Evolutionary conservation across 78 protist species (phyloP), one percentile per base, ranked within the genome.

Genomic region (Isochrysis galbana): DNA sequence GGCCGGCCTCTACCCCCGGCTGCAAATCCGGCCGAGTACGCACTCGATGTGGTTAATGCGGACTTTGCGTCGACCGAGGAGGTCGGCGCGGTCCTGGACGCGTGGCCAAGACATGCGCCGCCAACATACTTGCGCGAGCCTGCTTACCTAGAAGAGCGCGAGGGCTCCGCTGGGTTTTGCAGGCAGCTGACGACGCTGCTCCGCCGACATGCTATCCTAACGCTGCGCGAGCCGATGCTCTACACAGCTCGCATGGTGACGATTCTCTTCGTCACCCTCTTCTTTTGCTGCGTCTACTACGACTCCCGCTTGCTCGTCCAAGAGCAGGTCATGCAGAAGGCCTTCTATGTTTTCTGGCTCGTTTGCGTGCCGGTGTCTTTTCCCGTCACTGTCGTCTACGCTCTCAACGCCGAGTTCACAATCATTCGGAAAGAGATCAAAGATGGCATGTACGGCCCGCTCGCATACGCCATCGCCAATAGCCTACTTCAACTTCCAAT

Each of bases 21-120:
- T 21, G 34, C 69, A 32, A 87, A 54, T 77, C 70, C 91, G 51
- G 70, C 91, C 61, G 91, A 87, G 78, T 87, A 4, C 72, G 17
- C 44, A 48, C 46, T 54, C 39, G 91, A 51, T 36, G 22, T 38
- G 48, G 47, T 87, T 44, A 86, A 86, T 72, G 22, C 14, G 44
- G 82, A 72, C 82, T 72, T 72, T 41, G 5, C 82, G 44, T 72
- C 74, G 29, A 7, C 17, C 39, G 82, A 2, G 41, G 1, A 7
- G 82, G 82, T 72, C 32, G 39, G 4, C 82, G 41, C 17, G 82
- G 21, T 72, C 44, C 82, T 72, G 32, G 17, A 61, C 74, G 74
- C 74, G 23, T 61, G 74, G 74, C 61, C 61, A 14, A 51, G 14
- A 14, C 61, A 26, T n/a, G 74, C 74, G 74, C 74, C 74, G 38